Evolutionary conservation across 1,284 basidiomycete genomes (phyloP), one percentile per base, ranked within the genome.

Genomic region (Earliella scabrosa): DNA sequence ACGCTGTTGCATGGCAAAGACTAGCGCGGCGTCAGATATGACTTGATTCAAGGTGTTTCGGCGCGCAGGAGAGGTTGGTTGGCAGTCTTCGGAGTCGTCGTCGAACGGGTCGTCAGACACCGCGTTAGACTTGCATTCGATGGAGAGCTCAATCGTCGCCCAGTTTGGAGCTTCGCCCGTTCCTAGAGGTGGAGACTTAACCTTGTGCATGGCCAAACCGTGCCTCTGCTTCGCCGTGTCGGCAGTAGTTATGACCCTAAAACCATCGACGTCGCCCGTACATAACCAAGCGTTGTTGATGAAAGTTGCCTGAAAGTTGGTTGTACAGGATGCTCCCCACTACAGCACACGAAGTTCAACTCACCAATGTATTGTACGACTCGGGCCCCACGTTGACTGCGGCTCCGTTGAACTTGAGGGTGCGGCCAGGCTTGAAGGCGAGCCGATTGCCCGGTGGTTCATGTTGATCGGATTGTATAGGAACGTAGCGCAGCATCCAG

Each of bases 81-180:
- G 32, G 23, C 23, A 46, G 13, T 44, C 29, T 20, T 4, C 14
- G 3, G 29, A 14, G 9, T 46, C 20, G 10, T 56, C 54, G 29
- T 56, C 59, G 49, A 60, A 56, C 0, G 59, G 59, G n/a, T 60
- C 59, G 3, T 44, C 44, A 3, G 8, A n/a, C 3, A 23, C 35
- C 3, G 23, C 10, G 1, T 45, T 27, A 6, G 40, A n/a, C 45
- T 60, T 56, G 54, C 45, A 50, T 21, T 60, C 54, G 35, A 57
- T 48, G 14, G 26, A 34, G 0, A 60, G 8, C 34, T 60, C 54
- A 9, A 57, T 9, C 18, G 26, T 26, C 2, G 45, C n/a, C 52
- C 52, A 59, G 40, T 49, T 31, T 0, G 57, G 23, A 20, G 23
- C 11, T 13, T 46, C 45, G 23, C 24, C 48, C 14, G 14, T 18